Evolutionary conservation across 2,329 filamentous ascomycete genomes (phyloP).

Genomic region (Fusarium subglutinans): DNA sequence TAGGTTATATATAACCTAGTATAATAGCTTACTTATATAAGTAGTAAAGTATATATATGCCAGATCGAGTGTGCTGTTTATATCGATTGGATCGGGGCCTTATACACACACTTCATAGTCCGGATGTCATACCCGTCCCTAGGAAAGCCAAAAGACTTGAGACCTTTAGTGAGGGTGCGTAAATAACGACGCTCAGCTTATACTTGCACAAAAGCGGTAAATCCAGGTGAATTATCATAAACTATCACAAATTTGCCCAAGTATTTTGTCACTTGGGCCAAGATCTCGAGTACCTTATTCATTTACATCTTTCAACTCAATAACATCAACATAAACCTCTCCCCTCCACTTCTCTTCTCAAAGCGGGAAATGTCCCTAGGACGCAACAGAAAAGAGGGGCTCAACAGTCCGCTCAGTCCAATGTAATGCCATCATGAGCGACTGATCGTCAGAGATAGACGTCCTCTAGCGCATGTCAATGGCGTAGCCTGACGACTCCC

Average conservation of each 20-base stretch:
- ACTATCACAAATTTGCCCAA: not conserved
- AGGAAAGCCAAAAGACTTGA: not conserved
- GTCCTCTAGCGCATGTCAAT: constrained; percentile 37
- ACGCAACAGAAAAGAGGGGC: constrained; percentile 15
- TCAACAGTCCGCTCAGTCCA: constrained; percentile 26
- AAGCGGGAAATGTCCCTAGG: constrained; percentile 1
- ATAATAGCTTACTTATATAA: too few relatives aligned
- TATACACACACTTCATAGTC: not conserved
- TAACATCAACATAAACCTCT: not conserved
- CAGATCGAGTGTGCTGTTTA: too few relatives aligned
- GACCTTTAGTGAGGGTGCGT: not conserved
- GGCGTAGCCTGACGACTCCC: constrained; percentile 35
- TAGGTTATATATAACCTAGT: too few relatives aligned
- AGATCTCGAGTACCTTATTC: not conserved
- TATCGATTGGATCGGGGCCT: too few relatives aligned
- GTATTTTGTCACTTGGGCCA: not conserved
- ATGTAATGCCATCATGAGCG: constrained; percentile 23
- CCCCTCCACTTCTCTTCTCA: not conserved
- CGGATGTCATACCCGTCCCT: constrained; percentile 13
- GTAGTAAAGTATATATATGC: too few relatives aligned
- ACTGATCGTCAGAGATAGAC: constrained; percentile 41
- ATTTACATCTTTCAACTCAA: not conserved
- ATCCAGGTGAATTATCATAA: not conserved
- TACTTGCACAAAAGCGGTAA: not conserved
- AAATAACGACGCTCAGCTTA: not conserved